Conservation (phyloP, 352 stramenopile species). For the Pythium oligandrum region DNA sequence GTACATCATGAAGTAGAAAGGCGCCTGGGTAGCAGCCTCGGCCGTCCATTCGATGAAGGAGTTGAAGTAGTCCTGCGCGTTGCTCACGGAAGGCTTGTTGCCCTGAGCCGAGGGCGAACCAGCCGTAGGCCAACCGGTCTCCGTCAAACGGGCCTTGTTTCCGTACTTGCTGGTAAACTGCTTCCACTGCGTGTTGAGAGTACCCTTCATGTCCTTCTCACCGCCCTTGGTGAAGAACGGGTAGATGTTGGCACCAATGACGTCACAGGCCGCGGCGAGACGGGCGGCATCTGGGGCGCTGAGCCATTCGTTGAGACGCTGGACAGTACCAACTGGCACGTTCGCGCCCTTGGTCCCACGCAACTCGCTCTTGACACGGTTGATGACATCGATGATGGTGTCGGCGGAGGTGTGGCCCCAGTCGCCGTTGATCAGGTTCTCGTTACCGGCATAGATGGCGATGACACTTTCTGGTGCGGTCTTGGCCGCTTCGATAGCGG, state of each 20-base stretch:
- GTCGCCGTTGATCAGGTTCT: slow-evolving; percentile 52
- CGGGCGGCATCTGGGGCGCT: slow-evolving; percentile 17
- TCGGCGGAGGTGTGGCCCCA: slow-evolving; percentile 34
- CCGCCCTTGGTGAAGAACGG: slow-evolving; percentile 26
- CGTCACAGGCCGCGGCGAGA: slow-evolving; percentile 26
- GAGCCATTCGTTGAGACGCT: slow-evolving; percentile 38
- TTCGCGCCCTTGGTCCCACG: slow-evolving; percentile 21
- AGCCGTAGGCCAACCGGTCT: slow-evolving; percentile 21
- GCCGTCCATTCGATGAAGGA: slow-evolving; percentile 33
- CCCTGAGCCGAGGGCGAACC: slow-evolving; percentile 10
- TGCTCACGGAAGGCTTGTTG: slow-evolving; percentile 31
- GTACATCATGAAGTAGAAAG: slow-evolving; percentile 67
- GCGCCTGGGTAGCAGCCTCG: slow-evolving; percentile 15
- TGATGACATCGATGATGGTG: slow-evolving; percentile 44
- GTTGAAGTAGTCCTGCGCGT: slow-evolving; percentile 36
- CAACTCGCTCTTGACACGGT: slow-evolving; percentile 43
- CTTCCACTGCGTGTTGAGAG: slow-evolving; percentile 19
- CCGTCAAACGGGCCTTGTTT: slow-evolving; percentile 21
- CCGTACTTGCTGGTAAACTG: slow-evolving; percentile 17
- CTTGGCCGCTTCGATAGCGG: slow-evolving; percentile 45
- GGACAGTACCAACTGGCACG: slow-evolving; percentile 53
- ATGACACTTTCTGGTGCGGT: slow-evolving; percentile 32
- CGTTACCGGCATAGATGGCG: slow-evolving; percentile 69
- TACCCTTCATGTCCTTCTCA: slow-evolving; percentile 11
- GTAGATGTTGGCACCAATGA: slow-evolving; percentile 37